Conservation (phyloP, 2,329 filamentous ascomycete species). For the Fusarium cyanostomum region DNA sequence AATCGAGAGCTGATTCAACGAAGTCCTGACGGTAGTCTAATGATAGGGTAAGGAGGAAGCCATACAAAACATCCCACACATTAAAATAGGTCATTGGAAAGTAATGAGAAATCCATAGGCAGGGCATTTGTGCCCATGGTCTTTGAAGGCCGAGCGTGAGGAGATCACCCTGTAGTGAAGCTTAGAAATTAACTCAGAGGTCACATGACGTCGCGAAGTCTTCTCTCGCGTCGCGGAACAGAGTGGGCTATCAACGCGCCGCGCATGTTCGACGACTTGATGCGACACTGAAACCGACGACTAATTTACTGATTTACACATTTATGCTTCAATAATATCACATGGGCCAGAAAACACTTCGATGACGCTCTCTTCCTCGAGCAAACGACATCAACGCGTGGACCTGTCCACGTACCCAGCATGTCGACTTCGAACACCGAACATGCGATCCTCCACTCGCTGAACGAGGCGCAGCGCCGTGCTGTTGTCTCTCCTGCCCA, state of each 20-base stretch:
- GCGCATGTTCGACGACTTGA: not conserved
- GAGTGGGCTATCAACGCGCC: slow-evolving; percentile 2
- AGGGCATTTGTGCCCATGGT: too few relatives aligned
- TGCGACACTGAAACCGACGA: not conserved
- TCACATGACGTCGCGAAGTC: slow-evolving; percentile 31
- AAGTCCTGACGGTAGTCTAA: too few relatives aligned
- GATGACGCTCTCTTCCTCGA: slow-evolving; percentile 19
- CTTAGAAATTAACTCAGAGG: accelerated
- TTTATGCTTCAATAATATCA: not conserved
- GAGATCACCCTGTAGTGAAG: not conserved
- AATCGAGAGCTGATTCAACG: too few relatives aligned
- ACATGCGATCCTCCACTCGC: slow-evolving; percentile 55
- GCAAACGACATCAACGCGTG: slow-evolving; percentile 28
- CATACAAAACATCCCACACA: too few relatives aligned
- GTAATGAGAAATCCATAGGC: too few relatives aligned
- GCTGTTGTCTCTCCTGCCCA: slow-evolving; percentile 63
- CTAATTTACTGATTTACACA: not conserved
- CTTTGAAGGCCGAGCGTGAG: too few relatives aligned
- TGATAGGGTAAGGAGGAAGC: too few relatives aligned
- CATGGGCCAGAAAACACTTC: slow-evolving; percentile 5
- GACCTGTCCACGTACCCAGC: slow-evolving; percentile 34
- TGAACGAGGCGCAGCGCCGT: slow-evolving; percentile 65
- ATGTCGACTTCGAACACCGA: slow-evolving; percentile 43
- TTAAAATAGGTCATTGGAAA: too few relatives aligned
- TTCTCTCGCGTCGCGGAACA: slow-evolving; percentile 16